Conservation (phyloP, 441 rosid genomes). For the Cnidoscolus chayamansa region DNA sequence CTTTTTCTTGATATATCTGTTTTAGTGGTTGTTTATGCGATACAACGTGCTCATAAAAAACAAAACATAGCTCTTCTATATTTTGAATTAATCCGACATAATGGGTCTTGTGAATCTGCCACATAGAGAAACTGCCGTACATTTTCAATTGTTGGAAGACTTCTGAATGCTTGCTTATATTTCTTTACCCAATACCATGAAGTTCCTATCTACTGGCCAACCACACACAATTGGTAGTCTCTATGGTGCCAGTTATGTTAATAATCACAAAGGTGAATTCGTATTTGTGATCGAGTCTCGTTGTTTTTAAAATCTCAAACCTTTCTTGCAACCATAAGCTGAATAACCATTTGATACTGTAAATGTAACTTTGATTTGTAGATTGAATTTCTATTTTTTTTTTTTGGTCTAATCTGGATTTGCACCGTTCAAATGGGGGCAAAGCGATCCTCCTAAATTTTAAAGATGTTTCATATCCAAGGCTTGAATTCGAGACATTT, state of each 20-base stretch:
- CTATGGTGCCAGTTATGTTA: not conserved
- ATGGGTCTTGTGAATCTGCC: no score
- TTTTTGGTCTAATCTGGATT: no score
- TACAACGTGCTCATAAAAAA: not conserved
- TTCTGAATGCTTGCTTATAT: not conserved
- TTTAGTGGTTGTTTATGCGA: not conserved
- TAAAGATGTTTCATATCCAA: no score
- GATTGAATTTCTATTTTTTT: not conserved
- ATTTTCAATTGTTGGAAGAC: not conserved
- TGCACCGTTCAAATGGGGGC: no score
- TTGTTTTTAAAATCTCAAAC: not conserved
- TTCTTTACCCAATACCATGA: not conserved
- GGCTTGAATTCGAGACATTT: no score
- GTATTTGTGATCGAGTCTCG: not conserved
- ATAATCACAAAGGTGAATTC: not conserved
- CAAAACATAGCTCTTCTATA: not conserved
- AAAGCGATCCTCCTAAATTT: no score
- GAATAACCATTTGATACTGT: not conserved
- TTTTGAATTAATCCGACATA: not conserved
- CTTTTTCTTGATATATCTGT: not conserved
- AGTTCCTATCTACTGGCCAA: not conserved
- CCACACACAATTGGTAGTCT: not conserved
- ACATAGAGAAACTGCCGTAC: no score
- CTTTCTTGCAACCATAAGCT: not conserved
- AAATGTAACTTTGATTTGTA: not conserved